These are phyloP conservation scores for Sclerotinia nivalis DNA, from an alignment of 2,329 filamentous ascomycete genomes.

Conservation along the genomic window DNA sequence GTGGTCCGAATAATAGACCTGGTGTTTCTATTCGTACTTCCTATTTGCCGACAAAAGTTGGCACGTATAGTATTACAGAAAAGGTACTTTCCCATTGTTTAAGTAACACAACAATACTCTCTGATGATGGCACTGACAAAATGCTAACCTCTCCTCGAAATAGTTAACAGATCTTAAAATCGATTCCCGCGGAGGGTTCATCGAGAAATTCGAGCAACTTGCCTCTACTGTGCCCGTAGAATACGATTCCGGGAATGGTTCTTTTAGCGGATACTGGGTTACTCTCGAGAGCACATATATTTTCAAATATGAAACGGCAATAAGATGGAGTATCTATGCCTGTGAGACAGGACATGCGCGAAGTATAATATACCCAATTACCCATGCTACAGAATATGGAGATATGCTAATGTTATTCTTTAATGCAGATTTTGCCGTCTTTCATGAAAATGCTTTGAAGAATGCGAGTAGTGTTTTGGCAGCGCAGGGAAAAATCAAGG, in stretches of 20 bases:
- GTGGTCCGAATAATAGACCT: not conserved
- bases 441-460: slow-evolving; percentile 16
- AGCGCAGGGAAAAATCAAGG: slow-evolving; percentile 10
- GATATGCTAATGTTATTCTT: not conserved
- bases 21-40: slow-evolving; percentile 17
- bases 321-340: slow-evolving; percentile 17
- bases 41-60: slow-evolving; percentile 9
- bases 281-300: slow-evolving; percentile 15
- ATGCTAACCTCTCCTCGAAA: not conserved
- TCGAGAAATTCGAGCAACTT: slow-evolving; percentile 18
- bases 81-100: not conserved
- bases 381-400: not conserved
- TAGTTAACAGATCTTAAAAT: slow-evolving; percentile 12
- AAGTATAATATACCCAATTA: not conserved
- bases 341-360: slow-evolving; percentile 15
- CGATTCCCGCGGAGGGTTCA: not conserved
- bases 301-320: slow-evolving; percentile 14
- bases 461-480: slow-evolving; percentile 12
- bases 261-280: slow-evolving; percentile 15
- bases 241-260: slow-evolving; percentile 9
- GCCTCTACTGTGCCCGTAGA: not conserved
- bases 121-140: fast-evolving
- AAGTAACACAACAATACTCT: not conserved
- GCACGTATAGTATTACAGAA: slow-evolving; percentile 7
- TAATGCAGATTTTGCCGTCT: slow-evolving; percentile 13